phyloP scores from a whole-genome alignment of 768 basidiomycete genomes.

The Leccinum sublutescens region DNA sequence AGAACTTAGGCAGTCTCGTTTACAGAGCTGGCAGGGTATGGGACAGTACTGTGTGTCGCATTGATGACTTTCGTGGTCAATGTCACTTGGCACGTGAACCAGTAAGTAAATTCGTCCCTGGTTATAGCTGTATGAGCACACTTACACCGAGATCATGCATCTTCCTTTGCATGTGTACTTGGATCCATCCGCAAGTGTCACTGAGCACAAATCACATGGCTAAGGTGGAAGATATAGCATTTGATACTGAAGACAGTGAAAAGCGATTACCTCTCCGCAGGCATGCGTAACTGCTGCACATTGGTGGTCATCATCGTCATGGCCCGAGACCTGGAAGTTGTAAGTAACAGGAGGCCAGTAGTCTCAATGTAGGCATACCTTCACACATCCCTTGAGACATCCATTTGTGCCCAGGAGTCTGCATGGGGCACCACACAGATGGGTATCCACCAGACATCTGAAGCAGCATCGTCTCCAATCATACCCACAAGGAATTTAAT shows the following conservation, averaged over 20 bases:
- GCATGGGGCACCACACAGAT: slow-evolving; percentile 57
- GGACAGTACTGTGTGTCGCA: slow-evolving; percentile 56
- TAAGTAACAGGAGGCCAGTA: neutral
- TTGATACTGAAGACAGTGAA: neutral
- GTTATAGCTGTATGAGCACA: neutral
- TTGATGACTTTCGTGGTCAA: slow-evolving; percentile 44
- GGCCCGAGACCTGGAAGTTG: slow-evolving; percentile 41
- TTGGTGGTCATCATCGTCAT: slow-evolving; percentile 48
- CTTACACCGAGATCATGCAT: slow-evolving; percentile 44
- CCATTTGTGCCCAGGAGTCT: slow-evolving; percentile 44
- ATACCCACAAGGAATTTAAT: neutral
- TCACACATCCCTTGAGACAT: slow-evolving; percentile 51
- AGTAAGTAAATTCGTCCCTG: neutral
- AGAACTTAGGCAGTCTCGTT: slow-evolving; percentile 43
- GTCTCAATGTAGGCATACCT: slow-evolving; percentile 33
- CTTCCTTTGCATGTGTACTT: slow-evolving; percentile 40
- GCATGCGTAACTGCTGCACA: slow-evolving; percentile 52
- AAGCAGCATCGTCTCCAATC: neutral
- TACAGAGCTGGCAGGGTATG: slow-evolving; percentile 53
- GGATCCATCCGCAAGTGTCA: slow-evolving; percentile 26
- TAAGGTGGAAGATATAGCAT: slow-evolving; percentile 15
- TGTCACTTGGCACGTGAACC: slow-evolving; percentile 37
- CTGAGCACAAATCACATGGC: slow-evolving; percentile 42
- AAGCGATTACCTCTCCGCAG: slow-evolving; percentile 48
- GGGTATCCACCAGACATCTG: slow-evolving; percentile 52